phyloP scores from a whole-genome alignment of 2,329 filamentous ascomycete species.

The Neofusicoccum kwambonambiense region DNA sequence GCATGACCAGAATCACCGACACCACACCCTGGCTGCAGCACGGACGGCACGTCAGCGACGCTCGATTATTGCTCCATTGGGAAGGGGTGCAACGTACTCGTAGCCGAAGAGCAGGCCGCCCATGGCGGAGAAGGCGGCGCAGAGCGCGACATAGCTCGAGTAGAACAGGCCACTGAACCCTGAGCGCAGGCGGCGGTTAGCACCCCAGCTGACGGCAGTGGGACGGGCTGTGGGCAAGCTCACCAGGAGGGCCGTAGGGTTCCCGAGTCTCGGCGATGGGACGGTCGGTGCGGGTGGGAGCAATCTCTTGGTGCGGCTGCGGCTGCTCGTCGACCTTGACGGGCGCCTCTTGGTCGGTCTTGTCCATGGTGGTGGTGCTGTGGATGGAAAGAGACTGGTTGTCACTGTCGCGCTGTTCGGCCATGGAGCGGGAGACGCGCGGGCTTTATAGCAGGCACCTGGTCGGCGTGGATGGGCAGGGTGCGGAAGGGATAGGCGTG shows the following conservation, averaged over 20 bases:
- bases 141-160: slow-evolving; percentile 51
- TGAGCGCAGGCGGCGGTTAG: slow-evolving; percentile 16
- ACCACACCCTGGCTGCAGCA: slow-evolving; percentile 40
- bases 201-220: background rate
- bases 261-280: slow-evolving; percentile 23
- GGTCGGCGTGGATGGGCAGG: background rate
- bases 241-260: slow-evolving; percentile 28
- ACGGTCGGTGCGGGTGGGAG: slow-evolving; percentile 18
- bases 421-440: background rate
- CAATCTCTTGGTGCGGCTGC: slow-evolving; percentile 19
- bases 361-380: slow-evolving; percentile 8
- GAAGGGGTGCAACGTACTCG: slow-evolving; percentile 30
- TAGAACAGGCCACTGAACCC: slow-evolving; percentile 49
- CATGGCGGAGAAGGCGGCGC: slow-evolving; percentile 51
- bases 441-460: slow-evolving; percentile 3
- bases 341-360: slow-evolving; percentile 13
- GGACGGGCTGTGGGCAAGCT: background rate
- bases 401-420: background rate
- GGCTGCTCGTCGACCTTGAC: slow-evolving; percentile 3
- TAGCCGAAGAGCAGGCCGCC: slow-evolving; percentile 54
- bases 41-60: slow-evolving; percentile 28
- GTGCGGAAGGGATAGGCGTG: background rate
- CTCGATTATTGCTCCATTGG: background rate
- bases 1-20: slow-evolving; percentile 52
- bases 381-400: slow-evolving; percentile 1